Conservation (phyloP, 768 basidiomycete genomes). For the Macrolepiota albuminosa region DNA sequence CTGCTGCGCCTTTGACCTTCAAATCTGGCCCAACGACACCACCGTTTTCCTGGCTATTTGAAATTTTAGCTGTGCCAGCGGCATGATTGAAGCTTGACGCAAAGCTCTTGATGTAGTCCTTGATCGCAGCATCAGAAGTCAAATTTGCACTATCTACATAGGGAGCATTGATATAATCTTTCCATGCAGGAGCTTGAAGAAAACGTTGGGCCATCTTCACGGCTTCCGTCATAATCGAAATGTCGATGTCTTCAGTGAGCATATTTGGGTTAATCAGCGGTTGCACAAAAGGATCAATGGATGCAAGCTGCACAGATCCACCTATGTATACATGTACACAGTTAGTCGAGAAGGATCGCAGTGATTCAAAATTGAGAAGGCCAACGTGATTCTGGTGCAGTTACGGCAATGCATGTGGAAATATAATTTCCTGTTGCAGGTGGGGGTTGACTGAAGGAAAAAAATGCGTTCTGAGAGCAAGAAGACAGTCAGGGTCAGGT, state of each 20-base stretch:
- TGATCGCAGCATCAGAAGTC: slow-evolving; percentile 1
- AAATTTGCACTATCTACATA: slow-evolving; percentile 4
- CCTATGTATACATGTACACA: background rate
- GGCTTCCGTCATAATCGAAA: background rate
- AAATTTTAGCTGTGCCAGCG: slow-evolving; percentile 4
- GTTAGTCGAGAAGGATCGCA: too few relatives aligned
- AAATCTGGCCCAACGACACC: slow-evolving; percentile 10
- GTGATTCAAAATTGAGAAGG: background rate
- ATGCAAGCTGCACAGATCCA: slow-evolving; percentile 8
- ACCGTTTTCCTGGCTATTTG: background rate
- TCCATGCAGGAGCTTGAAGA: slow-evolving; percentile 3
- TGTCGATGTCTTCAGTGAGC: slow-evolving; percentile 7
- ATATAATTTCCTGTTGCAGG: slow-evolving; percentile 11
- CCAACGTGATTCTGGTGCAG: slow-evolving; percentile 13
- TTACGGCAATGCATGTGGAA: slow-evolving; percentile 2
- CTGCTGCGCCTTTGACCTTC: slow-evolving; percentile 2
- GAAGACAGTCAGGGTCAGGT: background rate
- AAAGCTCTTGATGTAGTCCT: slow-evolving; percentile 1
- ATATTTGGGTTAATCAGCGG: slow-evolving; percentile 14
- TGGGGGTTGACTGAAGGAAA: slow-evolving; percentile 2
- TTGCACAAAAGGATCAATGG: slow-evolving; percentile 3
- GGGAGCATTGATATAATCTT: slow-evolving; percentile 1
- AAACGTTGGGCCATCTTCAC: slow-evolving; percentile 1
- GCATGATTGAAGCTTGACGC: slow-evolving; percentile 1
- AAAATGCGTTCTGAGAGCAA: slow-evolving; percentile 6